Base-by-base conservation (phyloP, 2,329 filamentous ascomycete genomes). In the Knufia petricola region DNA sequence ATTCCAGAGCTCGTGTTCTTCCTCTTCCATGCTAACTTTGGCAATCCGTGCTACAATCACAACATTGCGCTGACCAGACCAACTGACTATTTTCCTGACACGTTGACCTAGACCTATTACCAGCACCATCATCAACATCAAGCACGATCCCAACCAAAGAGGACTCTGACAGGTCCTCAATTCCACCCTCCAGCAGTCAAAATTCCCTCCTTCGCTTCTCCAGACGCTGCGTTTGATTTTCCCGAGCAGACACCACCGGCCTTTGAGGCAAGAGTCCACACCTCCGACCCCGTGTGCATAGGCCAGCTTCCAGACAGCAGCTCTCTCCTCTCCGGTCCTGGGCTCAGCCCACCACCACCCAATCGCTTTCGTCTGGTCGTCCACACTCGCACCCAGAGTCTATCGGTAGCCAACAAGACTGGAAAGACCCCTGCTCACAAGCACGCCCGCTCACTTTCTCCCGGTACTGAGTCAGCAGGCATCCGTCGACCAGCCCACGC, bases 321-420 rank as follows among this genome's bases (percentile, higher is more conserved):
- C n/a, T 51, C 49, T 36, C 52, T 57, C 13, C 50, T 52, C 19
- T 42, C 47, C 19, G 56, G 56, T 17, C 56, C 55, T 12, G 48
- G 50, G n/a, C 46, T 59, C 30, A 57, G 55, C 43, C 56, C 56
- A 42, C 55, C 55, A 36, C 46, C 53, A 17, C 56, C 56, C 12
- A n/a, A 48, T n/a, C 53, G 55, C 20, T 59, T 59, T 37, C 53
- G 55, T 4, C 26, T 37, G 8, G 17, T 58, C 23, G 26, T 21
- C 10, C 46, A 42, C 20, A 20, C 24, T 4, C 19, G 45, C 39
- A 40, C 45, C 6, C 45, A 47, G 32, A 47, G 45, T 21, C 15
- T 39, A 6, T 34, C 45, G 15, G 19, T 20, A n/a, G 8, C 20
- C 20, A 38, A 47, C 32, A 36, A 36, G 15, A 4, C 32, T 17